Evolutionary conservation across 2,329 filamentous ascomycete species (phyloP).

Genomic region (Hypoxylon sp.): DNA sequence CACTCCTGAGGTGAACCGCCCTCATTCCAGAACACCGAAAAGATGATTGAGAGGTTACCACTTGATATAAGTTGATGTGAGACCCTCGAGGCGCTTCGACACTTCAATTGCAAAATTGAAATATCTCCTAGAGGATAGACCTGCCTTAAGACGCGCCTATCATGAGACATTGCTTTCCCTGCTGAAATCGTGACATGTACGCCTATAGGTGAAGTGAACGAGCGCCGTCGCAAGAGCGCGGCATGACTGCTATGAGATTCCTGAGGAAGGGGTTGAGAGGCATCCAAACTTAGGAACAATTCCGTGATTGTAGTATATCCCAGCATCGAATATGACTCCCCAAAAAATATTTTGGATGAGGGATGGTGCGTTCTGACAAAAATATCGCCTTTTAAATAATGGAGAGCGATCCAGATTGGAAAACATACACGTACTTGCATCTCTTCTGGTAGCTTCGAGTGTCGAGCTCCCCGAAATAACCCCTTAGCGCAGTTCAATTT

Average conservation of each 20-base stretch:
- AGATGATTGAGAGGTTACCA: constrained; percentile 14
- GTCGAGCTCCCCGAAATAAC: constrained; percentile 3
- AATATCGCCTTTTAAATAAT: not conserved
- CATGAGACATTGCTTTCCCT: constrained; percentile 9
- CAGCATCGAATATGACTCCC: constrained; percentile 10
- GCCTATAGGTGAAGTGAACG: constrained; percentile 1
- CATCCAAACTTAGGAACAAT: constrained; percentile 17
- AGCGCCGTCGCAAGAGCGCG: not conserved
- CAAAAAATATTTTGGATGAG: constrained; percentile 27
- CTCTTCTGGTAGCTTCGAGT: not conserved
- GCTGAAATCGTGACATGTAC: constrained; percentile 25
- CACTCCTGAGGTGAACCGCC: constrained; percentile 8
- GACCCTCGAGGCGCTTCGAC: not conserved
- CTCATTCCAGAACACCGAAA: constrained; percentile 38
- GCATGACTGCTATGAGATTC: not conserved
- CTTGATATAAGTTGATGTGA: constrained; percentile 41
- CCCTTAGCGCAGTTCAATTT: constrained; percentile 42
- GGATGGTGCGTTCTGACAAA: constrained; percentile 30
- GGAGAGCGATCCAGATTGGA: constrained; percentile 37
- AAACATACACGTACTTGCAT: constrained; percentile 7
- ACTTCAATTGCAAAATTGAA: constrained; percentile 6
- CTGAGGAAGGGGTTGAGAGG: not conserved
- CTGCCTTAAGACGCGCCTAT: not conserved
- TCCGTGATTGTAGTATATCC: not conserved
- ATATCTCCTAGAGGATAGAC: constrained; percentile 16